Conservation (phyloP, 2,329 filamentous ascomycete species). For the Phialemoniopsis sp. region DNA sequence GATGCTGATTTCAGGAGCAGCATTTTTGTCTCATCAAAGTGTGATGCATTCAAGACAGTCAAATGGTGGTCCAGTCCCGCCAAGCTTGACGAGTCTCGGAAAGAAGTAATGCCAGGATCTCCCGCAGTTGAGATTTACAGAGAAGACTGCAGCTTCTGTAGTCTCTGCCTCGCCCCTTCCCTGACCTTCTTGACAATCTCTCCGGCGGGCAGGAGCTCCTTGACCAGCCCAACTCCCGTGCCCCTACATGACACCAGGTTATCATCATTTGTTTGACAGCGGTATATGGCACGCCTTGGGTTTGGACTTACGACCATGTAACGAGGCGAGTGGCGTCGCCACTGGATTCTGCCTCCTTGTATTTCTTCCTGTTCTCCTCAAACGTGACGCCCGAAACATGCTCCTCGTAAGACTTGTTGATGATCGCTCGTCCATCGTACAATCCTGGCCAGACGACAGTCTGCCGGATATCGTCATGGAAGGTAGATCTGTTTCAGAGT, state of each 20-base stretch:
- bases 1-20: no score
- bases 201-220: conserved; percentile 29
- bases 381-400: conserved; percentile 32
- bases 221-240: conserved; percentile 40
- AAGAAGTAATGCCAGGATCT: no score
- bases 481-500: conserved; percentile 19
- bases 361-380: conserved; percentile 33
- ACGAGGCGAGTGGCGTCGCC: conserved; percentile 30
- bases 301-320: conserved; percentile 19
- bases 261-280: not conserved
- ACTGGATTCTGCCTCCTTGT: conserved; percentile 27
- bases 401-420: conserved; percentile 31
- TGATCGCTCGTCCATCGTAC: conserved; percentile 40
- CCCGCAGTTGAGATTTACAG: not conserved
- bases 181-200: conserved; percentile 38
- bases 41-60: no score
- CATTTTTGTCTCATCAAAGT: no score
- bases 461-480: conserved; percentile 35
- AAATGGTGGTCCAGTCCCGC: no score
- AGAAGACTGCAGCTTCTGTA: conserved; percentile 20
- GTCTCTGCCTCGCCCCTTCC: conserved; percentile 26
- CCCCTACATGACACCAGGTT: conserved; percentile 19
- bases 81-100: no score
- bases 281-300: not conserved
- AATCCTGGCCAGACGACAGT: conserved; percentile 32